phyloP scores from a whole-genome alignment of 306 rosid genomes.

The Benincasa hispida region DNA sequence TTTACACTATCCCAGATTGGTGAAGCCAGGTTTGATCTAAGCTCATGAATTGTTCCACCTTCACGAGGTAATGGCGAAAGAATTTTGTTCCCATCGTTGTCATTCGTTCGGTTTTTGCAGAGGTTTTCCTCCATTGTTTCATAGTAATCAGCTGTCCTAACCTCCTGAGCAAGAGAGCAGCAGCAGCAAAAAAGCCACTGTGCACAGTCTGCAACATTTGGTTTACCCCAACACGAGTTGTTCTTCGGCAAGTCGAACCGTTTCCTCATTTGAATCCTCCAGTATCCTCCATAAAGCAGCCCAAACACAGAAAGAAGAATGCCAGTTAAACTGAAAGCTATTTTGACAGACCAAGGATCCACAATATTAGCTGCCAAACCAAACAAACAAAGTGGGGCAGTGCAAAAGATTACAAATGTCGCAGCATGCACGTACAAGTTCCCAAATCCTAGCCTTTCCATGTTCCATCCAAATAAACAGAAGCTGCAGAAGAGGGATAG shows the following conservation, averaged over 20 bases:
- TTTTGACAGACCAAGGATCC: constrained; percentile 22
- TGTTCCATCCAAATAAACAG: constrained; percentile 38
- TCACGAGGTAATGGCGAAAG: constrained; percentile 28
- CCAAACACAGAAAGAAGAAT: constrained; percentile 30
- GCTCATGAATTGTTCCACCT: constrained; percentile 14
- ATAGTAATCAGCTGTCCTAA: constrained; percentile 34
- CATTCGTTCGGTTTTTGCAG: constrained; percentile 6
- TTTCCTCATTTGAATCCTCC: constrained; percentile 51
- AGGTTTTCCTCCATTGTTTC: constrained; percentile 20
- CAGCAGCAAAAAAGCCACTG: constrained; percentile 49
- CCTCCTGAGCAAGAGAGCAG: constrained; percentile 55
- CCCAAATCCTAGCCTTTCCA: constrained; percentile 41
- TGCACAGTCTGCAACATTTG: constrained; percentile 27
- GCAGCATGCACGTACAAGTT: constrained; percentile 37
- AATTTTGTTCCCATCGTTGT: not conserved
- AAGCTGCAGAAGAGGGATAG: constrained; percentile 31
- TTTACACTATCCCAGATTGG: constrained; percentile 15
- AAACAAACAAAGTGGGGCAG: constrained; percentile 43
- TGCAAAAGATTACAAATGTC: constrained; percentile 35
- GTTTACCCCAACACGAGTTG: constrained; percentile 26
- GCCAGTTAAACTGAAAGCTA: constrained; percentile 21
- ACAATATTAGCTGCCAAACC: constrained; percentile 31
- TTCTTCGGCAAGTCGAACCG: constrained; percentile 31
- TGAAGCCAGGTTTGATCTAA: constrained; percentile 12
- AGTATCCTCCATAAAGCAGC: constrained; percentile 44